These are phyloP conservation scores for Coniochaeta sp. DNA, from an alignment of 2,329 filamentous ascomycete species.

Conservation along the genomic window DNA sequence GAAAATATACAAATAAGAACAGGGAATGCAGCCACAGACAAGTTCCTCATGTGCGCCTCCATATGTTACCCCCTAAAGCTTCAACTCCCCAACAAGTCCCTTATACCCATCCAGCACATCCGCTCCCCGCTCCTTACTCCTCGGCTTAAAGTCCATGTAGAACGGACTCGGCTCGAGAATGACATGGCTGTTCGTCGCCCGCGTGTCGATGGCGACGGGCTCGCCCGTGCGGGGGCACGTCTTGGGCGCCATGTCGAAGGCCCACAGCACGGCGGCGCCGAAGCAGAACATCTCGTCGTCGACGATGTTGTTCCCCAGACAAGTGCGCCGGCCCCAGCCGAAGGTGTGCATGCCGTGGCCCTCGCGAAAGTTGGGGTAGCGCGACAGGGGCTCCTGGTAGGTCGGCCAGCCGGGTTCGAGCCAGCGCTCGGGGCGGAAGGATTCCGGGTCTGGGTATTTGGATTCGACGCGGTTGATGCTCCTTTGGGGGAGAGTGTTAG, in stretches of 20 bases:
- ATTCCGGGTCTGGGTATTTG: slow-evolving; percentile 58
- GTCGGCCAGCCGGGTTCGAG: slow-evolving; percentile 57
- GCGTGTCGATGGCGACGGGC: slow-evolving; percentile 36
- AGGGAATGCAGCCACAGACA: too few species aligned
- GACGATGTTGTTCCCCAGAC: slow-evolving; percentile 55
- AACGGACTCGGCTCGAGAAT: slow-evolving; percentile 44
- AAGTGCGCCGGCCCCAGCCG: slow-evolving; percentile 56
- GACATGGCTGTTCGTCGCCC: slow-evolving; percentile 44
- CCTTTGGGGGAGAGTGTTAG: slow-evolving; percentile 24
- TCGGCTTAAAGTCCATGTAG: slow-evolving; percentile 34
- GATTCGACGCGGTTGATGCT: slow-evolving; percentile 50
- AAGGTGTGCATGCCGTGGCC: slow-evolving; percentile 54
- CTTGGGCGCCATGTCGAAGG: slow-evolving; percentile 34
- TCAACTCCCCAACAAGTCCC: slow-evolving; percentile 22
- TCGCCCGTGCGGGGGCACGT: slow-evolving; percentile 34
- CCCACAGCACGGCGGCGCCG: slow-evolving; percentile 41
- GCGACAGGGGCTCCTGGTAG: slow-evolving; percentile 56
- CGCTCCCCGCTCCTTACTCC: slow-evolving; percentile 30
- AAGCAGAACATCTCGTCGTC: slow-evolving; percentile 51
- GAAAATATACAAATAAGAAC: too few species aligned
- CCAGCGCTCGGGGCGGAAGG: slow-evolving; percentile 56
- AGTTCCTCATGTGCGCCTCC: too few species aligned
- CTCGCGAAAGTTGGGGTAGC: slow-evolving; percentile 55
- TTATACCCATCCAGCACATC: slow-evolving; percentile 30
- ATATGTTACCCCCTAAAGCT: too few species aligned